These are phyloP conservation scores for Neonectria sp. DNA, from an alignment of 2,329 filamentous ascomycete species.

Conservation along the genomic window DNA sequence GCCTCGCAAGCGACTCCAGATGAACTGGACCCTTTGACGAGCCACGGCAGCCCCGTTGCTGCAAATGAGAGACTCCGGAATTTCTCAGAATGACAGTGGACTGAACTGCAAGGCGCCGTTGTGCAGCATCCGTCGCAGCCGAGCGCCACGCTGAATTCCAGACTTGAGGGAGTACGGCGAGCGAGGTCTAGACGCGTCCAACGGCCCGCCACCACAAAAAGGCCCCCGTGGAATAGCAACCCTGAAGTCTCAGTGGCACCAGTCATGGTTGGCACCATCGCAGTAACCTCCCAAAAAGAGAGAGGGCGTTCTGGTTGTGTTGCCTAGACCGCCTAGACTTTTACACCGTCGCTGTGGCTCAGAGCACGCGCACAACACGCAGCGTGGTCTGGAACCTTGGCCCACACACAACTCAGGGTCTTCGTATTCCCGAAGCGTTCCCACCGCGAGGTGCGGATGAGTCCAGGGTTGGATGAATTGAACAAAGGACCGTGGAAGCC, in stretches of 20 bases:
- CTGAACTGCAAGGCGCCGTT: not conserved
- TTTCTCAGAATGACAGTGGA: not conserved
- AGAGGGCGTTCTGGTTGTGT: conserved; percentile 2
- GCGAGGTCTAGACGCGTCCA: conserved; percentile 28
- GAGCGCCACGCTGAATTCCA: conserved; percentile 6
- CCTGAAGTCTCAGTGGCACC: not conserved
- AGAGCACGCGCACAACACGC: conserved; percentile 40
- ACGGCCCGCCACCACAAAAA: conserved; percentile 27
- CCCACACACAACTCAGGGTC: not conserved
- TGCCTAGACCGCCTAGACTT: conserved; percentile 18
- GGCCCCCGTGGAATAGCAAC: conserved; percentile 11
- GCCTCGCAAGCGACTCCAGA: not conserved
- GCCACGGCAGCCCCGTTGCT: not conserved
- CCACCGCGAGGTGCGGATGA: conserved; percentile 20
- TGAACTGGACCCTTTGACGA: not conserved
- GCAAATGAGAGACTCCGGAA: not conserved
- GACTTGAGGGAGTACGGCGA: not conserved
- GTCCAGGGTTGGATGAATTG: conserved; percentile 10
- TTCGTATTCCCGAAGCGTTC: conserved; percentile 47
- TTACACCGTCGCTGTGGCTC: conserved; percentile 37
- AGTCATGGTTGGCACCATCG: conserved; percentile 10
- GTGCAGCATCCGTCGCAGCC: conserved; percentile 25
- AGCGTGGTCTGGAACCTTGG: conserved; percentile 34
- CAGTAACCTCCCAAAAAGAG: not conserved
- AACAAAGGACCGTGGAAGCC: not conserved